Conservation (phyloP, 2,329 filamentous ascomycete genomes). For the Phialophora chinensis region DNA sequence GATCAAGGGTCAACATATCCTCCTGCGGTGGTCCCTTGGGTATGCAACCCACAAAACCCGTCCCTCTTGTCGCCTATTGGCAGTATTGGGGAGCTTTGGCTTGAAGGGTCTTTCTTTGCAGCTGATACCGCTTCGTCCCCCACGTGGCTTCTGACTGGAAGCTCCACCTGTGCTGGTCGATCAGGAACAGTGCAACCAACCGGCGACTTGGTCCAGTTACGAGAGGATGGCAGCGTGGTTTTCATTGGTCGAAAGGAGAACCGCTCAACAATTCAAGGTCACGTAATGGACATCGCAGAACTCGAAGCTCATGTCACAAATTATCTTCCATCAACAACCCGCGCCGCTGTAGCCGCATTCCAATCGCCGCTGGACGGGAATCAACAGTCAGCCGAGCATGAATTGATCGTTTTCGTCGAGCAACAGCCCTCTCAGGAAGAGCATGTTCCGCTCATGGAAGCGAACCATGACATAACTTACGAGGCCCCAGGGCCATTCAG, state of each 20-base stretch:
- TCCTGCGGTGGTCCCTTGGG: slow-evolving; percentile 48
- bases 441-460: slow-evolving; percentile 45
- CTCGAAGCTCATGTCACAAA: slow-evolving; percentile 47
- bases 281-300: slow-evolving; percentile 46
- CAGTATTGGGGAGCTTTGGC: slow-evolving; percentile 47
- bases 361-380: slow-evolving; percentile 41
- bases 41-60: slow-evolving; percentile 51
- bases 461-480: slow-evolving; percentile 33
- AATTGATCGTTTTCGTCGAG: slow-evolving; percentile 4
- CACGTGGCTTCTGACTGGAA: slow-evolving; percentile 47
- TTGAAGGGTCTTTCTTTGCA: slow-evolving; percentile 49
- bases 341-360: slow-evolving; percentile 1
- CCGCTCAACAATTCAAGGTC: slow-evolving; percentile 22
- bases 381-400: slow-evolving; percentile 32
- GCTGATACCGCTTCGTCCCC: slow-evolving; percentile 42
- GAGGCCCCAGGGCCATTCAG: slow-evolving; percentile 27
- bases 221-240: slow-evolving; percentile 42
- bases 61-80: slow-evolving; percentile 46
- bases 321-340: slow-evolving; percentile 41
- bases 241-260: slow-evolving; percentile 45
- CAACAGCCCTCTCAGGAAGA: slow-evolving; percentile 9
- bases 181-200: slow-evolving; percentile 43
- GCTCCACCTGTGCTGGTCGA: slow-evolving; percentile 42
- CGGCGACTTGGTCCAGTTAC: slow-evolving; percentile 44
- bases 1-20: slow-evolving; percentile 44